phyloP scores from a whole-genome alignment of 345 rosid species.

The Psidium guajava region DNA sequence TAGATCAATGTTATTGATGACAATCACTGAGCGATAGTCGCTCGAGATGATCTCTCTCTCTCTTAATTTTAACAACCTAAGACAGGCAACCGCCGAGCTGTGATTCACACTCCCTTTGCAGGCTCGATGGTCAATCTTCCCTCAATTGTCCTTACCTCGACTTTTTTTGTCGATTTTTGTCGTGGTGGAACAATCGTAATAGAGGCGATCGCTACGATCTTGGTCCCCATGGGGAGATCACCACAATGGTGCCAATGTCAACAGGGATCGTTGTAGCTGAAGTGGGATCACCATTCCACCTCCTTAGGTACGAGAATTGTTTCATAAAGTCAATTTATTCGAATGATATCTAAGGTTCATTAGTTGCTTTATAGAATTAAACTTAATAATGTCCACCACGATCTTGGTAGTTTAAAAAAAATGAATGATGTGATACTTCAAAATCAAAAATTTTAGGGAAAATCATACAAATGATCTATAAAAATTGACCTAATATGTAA shows the following conservation, averaged over 20 bases:
- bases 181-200: accelerated
- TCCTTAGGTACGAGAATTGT: too few relatives aligned
- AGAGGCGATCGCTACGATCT: not conserved
- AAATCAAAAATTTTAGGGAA: not conserved
- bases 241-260: not conserved
- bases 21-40: accelerated
- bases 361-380: not conserved
- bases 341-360: not conserved
- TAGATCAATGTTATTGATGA: accelerated
- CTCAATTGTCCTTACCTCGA: not conserved
- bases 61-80: not conserved
- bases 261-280: not conserved
- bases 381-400: accelerated
- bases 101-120: not conserved
- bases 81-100: accelerated
- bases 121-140: not conserved
- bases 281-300: too few relatives aligned
- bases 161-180: not conserved
- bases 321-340: too few relatives aligned
- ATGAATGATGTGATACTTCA: not conserved
- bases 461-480: accelerated
- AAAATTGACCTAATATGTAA: accelerated
- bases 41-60: not conserved
- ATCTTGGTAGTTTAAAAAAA: not conserved
- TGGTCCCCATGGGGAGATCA: not conserved